Base-by-base conservation (phyloP, 345 rosid species). In the Heritiera fomes region DNA sequence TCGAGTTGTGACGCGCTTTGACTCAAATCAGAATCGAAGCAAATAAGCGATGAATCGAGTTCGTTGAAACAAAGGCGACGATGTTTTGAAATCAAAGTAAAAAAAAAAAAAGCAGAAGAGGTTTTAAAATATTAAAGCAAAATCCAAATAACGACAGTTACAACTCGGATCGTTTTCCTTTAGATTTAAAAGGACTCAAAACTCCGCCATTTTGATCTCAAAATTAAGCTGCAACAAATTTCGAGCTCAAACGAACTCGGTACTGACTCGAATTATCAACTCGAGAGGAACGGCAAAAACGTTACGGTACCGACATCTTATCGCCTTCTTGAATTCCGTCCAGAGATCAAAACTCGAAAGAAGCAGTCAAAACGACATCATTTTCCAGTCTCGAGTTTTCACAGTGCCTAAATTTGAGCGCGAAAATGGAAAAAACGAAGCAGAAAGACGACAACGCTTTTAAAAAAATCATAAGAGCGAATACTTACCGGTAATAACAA, bases 361-460 rank as follows among this genome's bases (percentile, higher is more conserved):
- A 30, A 76, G 1, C 15, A 38, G 17, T 65, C 76, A 60, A 53
- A 73, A 72, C 66, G 50, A 63, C 72, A 71, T 12, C 71, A 59
- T 15, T 17, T 47, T 14, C n/a, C 8, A 34, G 20, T 66, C 52
- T 43, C 8, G 69, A 55, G 32, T 55, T 12, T 32, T 64, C 56
- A 76, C 9, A 40, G 30, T n/a, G 73, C 63, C 65, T 50, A 47
- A 65, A 77, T 50, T 77, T 65, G 68, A 75, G 77, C 7, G 68
- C 55, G 18, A 56, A 13, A 40, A 28, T 28, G 58, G 34, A 23
- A 68, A 68, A 45, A 55, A 20, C 30, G 6, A 15, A 79, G 45
- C 34, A 15, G n/a, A 34, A 38, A 75, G 60, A 83, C 81, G 80
- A 82, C 82, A 77, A 40, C 82, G 80, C 73, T 59, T 43, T 15